These are phyloP conservation scores for Acanthamoeba healyi DNA, from an alignment of 208 protist species.

Conservation along the genomic window DNA sequence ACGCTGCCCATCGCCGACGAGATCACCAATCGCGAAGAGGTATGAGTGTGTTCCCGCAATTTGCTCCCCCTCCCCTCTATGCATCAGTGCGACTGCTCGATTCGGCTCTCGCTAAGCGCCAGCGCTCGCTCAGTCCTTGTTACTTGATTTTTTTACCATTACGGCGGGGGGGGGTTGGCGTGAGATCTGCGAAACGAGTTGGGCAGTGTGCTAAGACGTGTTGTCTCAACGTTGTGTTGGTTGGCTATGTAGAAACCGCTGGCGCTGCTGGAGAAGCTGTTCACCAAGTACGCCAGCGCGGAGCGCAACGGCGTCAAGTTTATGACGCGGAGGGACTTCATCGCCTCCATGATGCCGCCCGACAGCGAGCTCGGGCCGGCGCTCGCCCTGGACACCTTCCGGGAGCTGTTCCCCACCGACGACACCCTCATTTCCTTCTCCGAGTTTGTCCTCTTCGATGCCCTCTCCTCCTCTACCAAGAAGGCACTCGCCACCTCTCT, in stretches of 20 bases:
- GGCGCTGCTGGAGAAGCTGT: slow-evolving; percentile 45
- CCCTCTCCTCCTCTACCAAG: slow-evolving; percentile 23
- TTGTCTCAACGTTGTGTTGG: neutral
- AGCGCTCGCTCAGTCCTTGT: too few species aligned
- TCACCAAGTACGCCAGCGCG: slow-evolving; percentile 51
- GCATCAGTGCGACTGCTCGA: too few species aligned
- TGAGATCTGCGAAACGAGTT: too few species aligned
- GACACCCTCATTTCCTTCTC: slow-evolving; percentile 56
- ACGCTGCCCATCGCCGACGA: slow-evolving; percentile 6
- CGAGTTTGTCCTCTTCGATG: slow-evolving; percentile 76
- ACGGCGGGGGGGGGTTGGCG: too few species aligned
- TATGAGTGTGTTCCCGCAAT: neutral
- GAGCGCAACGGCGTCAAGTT: slow-evolving; percentile 74
- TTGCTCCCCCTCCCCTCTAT: neutral
- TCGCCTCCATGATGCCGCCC: slow-evolving; percentile 49
- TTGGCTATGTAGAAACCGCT: slow-evolving; percentile 12
- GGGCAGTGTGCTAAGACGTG: too few species aligned
- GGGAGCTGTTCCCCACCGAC: slow-evolving; percentile 16
- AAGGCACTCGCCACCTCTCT: slow-evolving; percentile 75
- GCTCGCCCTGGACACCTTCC: slow-evolving; percentile 20
- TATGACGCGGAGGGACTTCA: slow-evolving; percentile 81
- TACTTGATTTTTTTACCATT: neutral
- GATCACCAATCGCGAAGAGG: slow-evolving; percentile 33
- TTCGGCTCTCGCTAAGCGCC: too few species aligned
- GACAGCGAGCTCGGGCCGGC: neutral